These are phyloP conservation scores for Handroanthus guayacan DNA, from an alignment of 257 asterid genomes.

Conservation along the genomic window DNA sequence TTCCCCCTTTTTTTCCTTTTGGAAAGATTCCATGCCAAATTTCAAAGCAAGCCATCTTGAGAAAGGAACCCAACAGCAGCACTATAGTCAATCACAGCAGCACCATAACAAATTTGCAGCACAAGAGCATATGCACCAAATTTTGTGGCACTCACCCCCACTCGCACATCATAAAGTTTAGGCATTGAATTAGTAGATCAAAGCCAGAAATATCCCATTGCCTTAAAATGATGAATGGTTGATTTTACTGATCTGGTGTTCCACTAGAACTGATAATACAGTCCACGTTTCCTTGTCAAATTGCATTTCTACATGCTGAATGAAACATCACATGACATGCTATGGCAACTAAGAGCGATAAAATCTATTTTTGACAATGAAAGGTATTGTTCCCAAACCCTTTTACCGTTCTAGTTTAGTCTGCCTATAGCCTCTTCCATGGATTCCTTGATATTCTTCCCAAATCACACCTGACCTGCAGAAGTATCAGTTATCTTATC, in stretches of 20 bases:
- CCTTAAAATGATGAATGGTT: conserved; percentile 72
- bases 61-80: too few relatives aligned
- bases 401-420: conserved; percentile 68
- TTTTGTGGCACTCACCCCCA: too few relatives aligned
- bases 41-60: too few relatives aligned
- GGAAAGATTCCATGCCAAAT: too few relatives aligned
- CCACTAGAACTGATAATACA: conserved; percentile 63
- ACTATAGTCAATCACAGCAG: too few relatives aligned
- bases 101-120: too few relatives aligned
- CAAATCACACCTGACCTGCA: conserved; percentile 66
- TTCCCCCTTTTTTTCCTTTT: too few relatives aligned
- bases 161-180: too few relatives aligned
- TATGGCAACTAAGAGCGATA: background rate
- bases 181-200: background rate
- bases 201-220: conserved; percentile 22
- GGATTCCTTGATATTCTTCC: conserved; percentile 80
- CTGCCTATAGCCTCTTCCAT: conserved; percentile 69
- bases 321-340: background rate
- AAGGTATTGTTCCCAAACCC: conserved; percentile 53
- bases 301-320: conserved; percentile 55
- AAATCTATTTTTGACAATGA: background rate
- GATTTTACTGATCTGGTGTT: conserved; percentile 70
- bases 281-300: conserved; percentile 56
- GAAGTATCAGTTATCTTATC: conserved; percentile 60
- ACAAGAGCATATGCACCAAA: too few relatives aligned